Percentiles rank a stretch among this genome's conserved stretches.
Evolutionary conservation across 345 rosid species (phyloP).

Genomic region (Stellera chamaejasme): DNA sequence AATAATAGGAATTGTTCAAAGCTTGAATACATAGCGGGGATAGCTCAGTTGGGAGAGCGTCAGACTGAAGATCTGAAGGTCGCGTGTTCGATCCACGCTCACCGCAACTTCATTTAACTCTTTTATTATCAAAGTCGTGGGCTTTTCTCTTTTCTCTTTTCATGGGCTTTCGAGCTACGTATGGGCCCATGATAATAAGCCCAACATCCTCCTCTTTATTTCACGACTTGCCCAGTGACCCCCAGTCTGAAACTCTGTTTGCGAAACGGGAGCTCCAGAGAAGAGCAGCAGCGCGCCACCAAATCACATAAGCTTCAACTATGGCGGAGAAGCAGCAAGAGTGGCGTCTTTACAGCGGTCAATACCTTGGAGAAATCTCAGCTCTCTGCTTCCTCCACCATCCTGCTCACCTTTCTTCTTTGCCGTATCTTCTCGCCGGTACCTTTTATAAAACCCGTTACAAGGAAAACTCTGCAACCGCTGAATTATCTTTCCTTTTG

Average conservation of each 20-base stretch:
- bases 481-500: background rate
- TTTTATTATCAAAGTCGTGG: too few species aligned
- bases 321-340: constrained; percentile 31
- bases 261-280: background rate
- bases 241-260: too few species aligned
- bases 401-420: constrained; percentile 36
- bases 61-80: constrained; percentile 86
- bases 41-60: constrained; percentile 91
- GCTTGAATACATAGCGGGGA: constrained; percentile 32
- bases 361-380: constrained; percentile 77
- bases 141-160: too few species aligned
- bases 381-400: constrained; percentile 68
- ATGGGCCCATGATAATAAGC: too few species aligned
- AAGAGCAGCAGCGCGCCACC: background rate
- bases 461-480: too few species aligned
- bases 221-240: too few species aligned
- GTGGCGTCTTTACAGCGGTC: constrained; percentile 42
- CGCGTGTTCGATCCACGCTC: constrained; percentile 84
- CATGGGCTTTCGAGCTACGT: too few species aligned
- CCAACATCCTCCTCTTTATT: too few species aligned
- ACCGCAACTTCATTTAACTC: constrained; percentile 26
- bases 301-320: constrained; percentile 11
- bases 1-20: too few species aligned
- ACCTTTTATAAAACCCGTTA: background rate
- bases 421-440: constrained; percentile 67